These are phyloP conservation scores for Termitomyces sp. DNA, from an alignment of 768 basidiomycete genomes.

Conservation along the genomic window DNA sequence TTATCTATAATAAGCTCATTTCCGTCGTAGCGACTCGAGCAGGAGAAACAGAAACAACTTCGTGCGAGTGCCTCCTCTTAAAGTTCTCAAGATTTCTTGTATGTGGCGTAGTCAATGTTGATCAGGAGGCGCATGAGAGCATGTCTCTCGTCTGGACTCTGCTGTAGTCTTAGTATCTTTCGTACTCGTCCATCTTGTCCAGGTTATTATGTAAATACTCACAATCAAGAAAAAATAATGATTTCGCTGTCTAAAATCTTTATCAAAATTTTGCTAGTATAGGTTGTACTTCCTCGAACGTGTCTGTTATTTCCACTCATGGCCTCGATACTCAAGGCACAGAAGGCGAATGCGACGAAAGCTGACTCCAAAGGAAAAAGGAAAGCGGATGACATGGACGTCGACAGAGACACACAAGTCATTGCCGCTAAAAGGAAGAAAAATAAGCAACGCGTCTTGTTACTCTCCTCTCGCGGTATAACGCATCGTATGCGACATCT, in stretches of 20 bases:
- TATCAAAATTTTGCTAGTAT: conserved; percentile 3
- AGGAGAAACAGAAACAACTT: conserved; percentile 85
- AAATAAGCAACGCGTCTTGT: conserved; percentile 93
- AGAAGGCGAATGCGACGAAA: conserved; percentile 51
- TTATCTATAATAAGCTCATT: conserved; percentile 3
- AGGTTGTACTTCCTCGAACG: not conserved
- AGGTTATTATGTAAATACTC: conserved; percentile 1
- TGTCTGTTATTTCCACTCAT: conserved; percentile 27
- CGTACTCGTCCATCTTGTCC: not conserved
- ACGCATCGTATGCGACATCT: conserved; percentile 97
- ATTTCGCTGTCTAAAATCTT: not conserved
- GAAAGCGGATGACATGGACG: conserved; percentile 56
- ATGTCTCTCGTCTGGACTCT: conserved; percentile 7
- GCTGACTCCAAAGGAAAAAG: conserved; percentile 55
- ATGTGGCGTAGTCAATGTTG: conserved; percentile 2
- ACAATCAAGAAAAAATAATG: not conserved
- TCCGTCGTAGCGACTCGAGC: conserved; percentile 65
- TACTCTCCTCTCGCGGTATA: conserved; percentile 90
- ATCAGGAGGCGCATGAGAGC: conserved; percentile 10
- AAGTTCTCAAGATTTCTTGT: conserved; percentile 15
- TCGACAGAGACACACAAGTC: conserved; percentile 32
- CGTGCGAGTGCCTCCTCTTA: conserved; percentile 22
- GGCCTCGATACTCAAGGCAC: conserved; percentile 62
- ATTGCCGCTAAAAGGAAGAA: conserved; percentile 49
- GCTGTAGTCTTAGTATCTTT: conserved; percentile 21